Conservation (phyloP, 139 green algal species). For the Volvox reticuliferus region DNA sequence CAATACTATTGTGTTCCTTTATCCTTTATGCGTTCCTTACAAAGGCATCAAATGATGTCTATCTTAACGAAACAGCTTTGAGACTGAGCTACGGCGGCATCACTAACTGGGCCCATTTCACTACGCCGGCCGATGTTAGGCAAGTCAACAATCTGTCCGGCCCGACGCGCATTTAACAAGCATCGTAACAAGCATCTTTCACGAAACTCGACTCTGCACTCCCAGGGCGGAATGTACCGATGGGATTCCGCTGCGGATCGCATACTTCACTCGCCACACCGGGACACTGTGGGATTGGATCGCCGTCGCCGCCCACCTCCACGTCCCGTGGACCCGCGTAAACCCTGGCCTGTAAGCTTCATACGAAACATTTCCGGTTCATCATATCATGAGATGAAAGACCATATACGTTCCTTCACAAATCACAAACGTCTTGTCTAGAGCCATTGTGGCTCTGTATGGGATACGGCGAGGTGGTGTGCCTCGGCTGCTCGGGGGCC, state of each 20-base stretch:
- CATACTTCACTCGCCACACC: slow-evolving; percentile 18
- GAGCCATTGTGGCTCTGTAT: no score
- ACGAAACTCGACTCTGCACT: not conserved
- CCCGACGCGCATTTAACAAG: not conserved
- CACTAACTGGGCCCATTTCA: not conserved
- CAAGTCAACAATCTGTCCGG: not conserved
- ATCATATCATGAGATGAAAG: no score
- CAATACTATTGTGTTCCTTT: no score
- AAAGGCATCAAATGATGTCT: not conserved
- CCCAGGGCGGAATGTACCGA: not conserved
- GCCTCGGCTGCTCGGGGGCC: no score
- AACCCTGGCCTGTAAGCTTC: slow-evolving; percentile 19
- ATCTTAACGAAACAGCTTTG: not conserved
- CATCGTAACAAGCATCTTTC: not conserved
- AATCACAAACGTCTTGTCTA: no score
- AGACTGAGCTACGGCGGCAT: not conserved
- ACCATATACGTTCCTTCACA: no score
- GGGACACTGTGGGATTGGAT: slow-evolving; percentile 39
- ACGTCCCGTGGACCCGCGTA: not conserved
- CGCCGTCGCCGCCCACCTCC: not conserved
- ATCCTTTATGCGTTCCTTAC: no score
- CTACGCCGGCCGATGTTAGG: not conserved
- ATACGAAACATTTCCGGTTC: no score
- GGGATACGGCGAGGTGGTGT: no score
- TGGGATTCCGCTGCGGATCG: not conserved